phyloP scores from a whole-genome alignment of 345 rosid species.

The Populus pruinosa region DNA sequence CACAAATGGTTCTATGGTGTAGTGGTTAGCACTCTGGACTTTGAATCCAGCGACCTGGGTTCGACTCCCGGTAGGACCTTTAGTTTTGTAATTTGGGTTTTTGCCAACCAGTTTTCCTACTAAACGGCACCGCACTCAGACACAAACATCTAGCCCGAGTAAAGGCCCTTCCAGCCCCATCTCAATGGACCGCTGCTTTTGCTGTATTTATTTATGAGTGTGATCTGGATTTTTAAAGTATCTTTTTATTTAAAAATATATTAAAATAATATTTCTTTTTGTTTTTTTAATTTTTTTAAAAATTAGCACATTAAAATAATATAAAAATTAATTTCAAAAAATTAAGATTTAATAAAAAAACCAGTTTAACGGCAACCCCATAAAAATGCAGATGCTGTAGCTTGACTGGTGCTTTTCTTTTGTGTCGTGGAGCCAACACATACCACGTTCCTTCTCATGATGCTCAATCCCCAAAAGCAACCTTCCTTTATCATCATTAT shows the following conservation, averaged over 20 bases:
- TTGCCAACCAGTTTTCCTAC: too few species aligned
- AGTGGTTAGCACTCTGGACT: slow-evolving; percentile 99
- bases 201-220: too few species aligned
- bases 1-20: slow-evolving; percentile 83
- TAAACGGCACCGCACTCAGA: neutral
- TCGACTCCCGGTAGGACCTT: slow-evolving; percentile 96
- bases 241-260: too few species aligned
- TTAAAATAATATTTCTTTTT: too few species aligned
- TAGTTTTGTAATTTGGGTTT: too few species aligned
- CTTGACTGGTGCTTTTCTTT: neutral
- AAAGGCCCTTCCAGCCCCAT: neutral
- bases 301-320: too few species aligned
- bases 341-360: too few species aligned
- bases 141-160: neutral
- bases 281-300: too few species aligned
- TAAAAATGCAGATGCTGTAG: neutral
- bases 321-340: too few species aligned
- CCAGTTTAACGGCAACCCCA: too few species aligned
- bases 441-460: neutral
- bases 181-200: neutral
- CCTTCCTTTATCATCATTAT: neutral
- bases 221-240: too few species aligned
- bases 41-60: slow-evolving; percentile 99
- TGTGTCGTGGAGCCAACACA: neutral
- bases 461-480: neutral